A percentile compares a stretch with the other conserved stretches of the same genome.
These are phyloP conservation scores for Golovinomyces cichoracearum DNA, from an alignment of 2,329 filamentous ascomycete genomes.

Conservation along the genomic window DNA sequence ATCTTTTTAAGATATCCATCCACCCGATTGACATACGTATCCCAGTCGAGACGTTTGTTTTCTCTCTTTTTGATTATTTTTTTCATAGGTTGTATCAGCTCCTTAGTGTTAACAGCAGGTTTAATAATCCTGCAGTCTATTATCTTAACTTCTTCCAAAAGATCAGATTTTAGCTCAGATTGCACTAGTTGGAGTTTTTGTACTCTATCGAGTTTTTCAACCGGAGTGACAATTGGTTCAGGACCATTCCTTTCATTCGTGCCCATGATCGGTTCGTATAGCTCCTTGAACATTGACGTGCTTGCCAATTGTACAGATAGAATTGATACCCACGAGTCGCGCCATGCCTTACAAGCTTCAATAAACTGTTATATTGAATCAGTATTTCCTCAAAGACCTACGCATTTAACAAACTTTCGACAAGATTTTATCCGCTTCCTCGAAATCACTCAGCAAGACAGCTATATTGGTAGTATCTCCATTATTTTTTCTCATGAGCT, in stretches of 20 bases:
- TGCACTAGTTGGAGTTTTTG: slow-evolving; percentile 40
- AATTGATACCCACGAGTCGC: slow-evolving; percentile 52
- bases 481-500: slow-evolving; percentile 38
- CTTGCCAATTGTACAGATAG: slow-evolving; percentile 41
- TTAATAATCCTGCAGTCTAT: slow-evolving; percentile 46
- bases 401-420: slow-evolving; percentile 28
- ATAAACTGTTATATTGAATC: slow-evolving; percentile 30
- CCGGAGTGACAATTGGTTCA: slow-evolving; percentile 32
- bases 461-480: slow-evolving; percentile 56
- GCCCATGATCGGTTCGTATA: slow-evolving; percentile 55
- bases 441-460: slow-evolving; percentile 51
- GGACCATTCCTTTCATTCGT: slow-evolving; percentile 31
- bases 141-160: slow-evolving; percentile 41
- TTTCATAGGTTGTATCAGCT: slow-evolving; percentile 42
- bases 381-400: slow-evolving; percentile 1
- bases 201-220: slow-evolving; percentile 35
- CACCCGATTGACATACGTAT: slow-evolving; percentile 46
- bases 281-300: slow-evolving; percentile 38
- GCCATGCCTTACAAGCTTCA: slow-evolving; percentile 49
- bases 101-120: slow-evolving; percentile 43
- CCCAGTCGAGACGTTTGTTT: slow-evolving; percentile 57
- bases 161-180: slow-evolving; percentile 41
- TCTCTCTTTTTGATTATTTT: slow-evolving; percentile 70
- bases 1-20: slow-evolving; percentile 45
- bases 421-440: slow-evolving; percentile 51